These are phyloP conservation scores for Iberis pinnata DNA, from an alignment of 345 rosid genomes.

Conservation along the genomic window DNA sequence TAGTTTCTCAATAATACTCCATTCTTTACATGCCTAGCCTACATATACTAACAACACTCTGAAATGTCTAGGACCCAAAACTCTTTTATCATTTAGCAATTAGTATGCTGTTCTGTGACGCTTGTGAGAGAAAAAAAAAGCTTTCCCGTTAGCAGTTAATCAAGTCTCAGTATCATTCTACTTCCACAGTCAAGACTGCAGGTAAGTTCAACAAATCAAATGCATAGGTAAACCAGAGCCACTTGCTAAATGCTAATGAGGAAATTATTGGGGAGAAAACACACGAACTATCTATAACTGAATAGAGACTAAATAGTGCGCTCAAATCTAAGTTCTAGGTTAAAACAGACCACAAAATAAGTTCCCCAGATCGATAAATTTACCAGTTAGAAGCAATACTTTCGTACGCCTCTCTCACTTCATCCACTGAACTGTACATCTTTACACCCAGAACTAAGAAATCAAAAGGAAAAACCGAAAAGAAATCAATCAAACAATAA, in stretches of 20 bases:
- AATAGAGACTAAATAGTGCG: too few relatives aligned
- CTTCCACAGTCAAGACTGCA: neutral
- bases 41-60: conserved; percentile 1
- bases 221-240: neutral
- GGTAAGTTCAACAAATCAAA: neutral
- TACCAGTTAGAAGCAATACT: conserved; percentile 57
- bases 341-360: neutral
- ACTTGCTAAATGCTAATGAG: neutral
- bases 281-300: neutral
- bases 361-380: neutral
- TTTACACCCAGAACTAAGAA: conserved; percentile 54
- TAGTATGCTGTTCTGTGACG: too few relatives aligned
- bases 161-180: too few relatives aligned
- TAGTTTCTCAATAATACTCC: conserved; percentile 1
- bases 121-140: too few relatives aligned
- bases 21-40: conserved; percentile 6
- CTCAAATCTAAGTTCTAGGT: conserved; percentile 1
- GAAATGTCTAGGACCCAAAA: neutral
- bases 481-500: neutral
- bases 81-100: neutral
- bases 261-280: neutral
- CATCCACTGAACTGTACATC: conserved; percentile 47
- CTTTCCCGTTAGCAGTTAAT: too few relatives aligned
- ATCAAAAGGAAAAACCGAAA: neutral
- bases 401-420: conserved; percentile 63